Evolutionary conservation across 306 rosid genomes (phyloP), one percentile per base, ranked within the genome.

Genomic region (Senna siamea): DNA sequence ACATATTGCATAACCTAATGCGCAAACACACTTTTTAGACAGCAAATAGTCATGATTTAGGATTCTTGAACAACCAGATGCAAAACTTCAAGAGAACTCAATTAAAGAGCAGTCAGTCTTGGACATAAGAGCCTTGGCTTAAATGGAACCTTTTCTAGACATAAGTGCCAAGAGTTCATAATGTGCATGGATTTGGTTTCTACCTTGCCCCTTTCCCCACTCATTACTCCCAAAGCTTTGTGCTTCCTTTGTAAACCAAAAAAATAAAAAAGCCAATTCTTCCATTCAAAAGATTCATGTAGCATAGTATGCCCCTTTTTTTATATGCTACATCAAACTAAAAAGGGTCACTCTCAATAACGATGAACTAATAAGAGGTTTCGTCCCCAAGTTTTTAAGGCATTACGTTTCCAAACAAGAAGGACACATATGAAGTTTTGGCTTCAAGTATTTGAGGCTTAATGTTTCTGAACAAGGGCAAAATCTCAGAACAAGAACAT

Each of bases 21-120:
- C 22, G 61, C 8, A 47, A 65, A 53, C 43, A 43, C 34, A 61
- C 61, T 41, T 40, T 41, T 40, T 46, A 12, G 51, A 46, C 46
- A 69, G n/a, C 7, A 46, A 46, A 46, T 46, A 46, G 6, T 46
- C 17, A 46, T 41, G 14, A 41, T 10, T 41, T 11, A 41, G 47
- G 7, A 73, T 48, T 60, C 26, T 11, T 47, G 64, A 77, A 59
- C 66, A 70, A 5, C 23, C 64, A 38, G 22, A n/a, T 59, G 44
- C 23, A 15, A 30, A 30, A 34, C 23, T 66, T 48, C 43, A 37
- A 37, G 19, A 58, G 22, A 73, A 53, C 17, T 26, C 12, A 66
- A 28, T 35, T 55, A 35, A 61, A 43, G 37, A 13, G 23, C 26
- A 47, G 30, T 3, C 30, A 26, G 30, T 26, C 30, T 26, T 26